These are phyloP conservation scores for Aspergillus nanangensis DNA, from an alignment of 495 filamentous ascomycete genomes.

Conservation along the genomic window DNA sequence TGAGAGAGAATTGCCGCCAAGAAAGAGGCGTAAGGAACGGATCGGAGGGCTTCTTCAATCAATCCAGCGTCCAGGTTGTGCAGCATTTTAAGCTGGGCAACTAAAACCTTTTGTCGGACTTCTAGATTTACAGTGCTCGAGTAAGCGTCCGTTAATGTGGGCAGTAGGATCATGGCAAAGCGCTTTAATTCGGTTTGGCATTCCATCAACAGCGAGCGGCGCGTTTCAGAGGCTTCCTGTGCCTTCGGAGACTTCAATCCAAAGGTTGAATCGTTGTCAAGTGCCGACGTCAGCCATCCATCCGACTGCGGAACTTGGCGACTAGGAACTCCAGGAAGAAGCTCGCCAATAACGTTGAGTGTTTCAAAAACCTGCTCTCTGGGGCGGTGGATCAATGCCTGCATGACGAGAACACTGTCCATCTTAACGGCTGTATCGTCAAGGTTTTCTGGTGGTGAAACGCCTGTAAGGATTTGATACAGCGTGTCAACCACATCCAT, in stretches of 20 bases:
- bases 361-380: conserved; percentile 96
- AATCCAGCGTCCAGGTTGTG: conserved; percentile 86
- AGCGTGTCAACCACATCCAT: conserved; percentile 97
- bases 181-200: conserved; percentile 84
- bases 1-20: conserved; percentile 94
- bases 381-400: conserved; percentile 94
- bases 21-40: conserved; percentile 96
- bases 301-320: conserved; percentile 42
- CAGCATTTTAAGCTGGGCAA: conserved; percentile 95
- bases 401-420: conserved; percentile 98
- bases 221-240: conserved; percentile 70
- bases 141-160: conserved; percentile 94
- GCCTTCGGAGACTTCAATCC: conserved; percentile 34
- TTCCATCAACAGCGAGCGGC: conserved; percentile 67
- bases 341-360: conserved; percentile 94
- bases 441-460: conserved; percentile 78
- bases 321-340: conserved; percentile 59
- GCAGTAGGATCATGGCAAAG: conserved; percentile 92
- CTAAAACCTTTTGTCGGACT: conserved; percentile 94
- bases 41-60: conserved; percentile 79
- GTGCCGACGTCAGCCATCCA: conserved; percentile 47
- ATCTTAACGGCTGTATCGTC: conserved; percentile 85
- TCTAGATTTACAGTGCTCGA: conserved; percentile 97
- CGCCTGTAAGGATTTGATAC: conserved; percentile 95
- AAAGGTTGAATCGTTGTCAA: conserved; percentile 28